Base-by-base conservation (phyloP, 2,329 filamentous ascomycete species). In the Clonostachys byssicola region DNA sequence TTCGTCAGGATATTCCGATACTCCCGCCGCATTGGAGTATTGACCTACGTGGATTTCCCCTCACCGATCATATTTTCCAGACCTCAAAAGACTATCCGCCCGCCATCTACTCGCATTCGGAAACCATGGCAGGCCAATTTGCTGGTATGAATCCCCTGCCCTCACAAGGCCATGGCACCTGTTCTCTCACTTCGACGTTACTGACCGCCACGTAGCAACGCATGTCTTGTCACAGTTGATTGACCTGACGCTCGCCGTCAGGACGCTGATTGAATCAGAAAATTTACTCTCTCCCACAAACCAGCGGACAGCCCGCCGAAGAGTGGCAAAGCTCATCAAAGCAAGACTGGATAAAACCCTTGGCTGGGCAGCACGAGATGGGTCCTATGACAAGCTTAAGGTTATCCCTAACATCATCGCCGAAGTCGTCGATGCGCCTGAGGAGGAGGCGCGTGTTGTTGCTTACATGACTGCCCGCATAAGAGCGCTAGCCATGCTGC, bases 281-380 rank as follows among this genome's bases (percentile, higher is more conserved):
- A 54, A 62, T 13, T 56, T 58, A 12, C 50, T 54, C 10, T 68
- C 63, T 42, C 9, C 18, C 12, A 14, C 12, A 7, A 44, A 36
- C 10, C 40, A 49, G 30, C n/a, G 40, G 36, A 10, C 20, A 33
- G 16, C 17, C 30, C 42, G 40, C 18, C 5, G 45, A 42, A 35
- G 42, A 16, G 60, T 62, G 5, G 54, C 66, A 0, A 42, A 36
- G 0, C 53, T 64, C 23, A 64, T 73, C 44, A 64, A 64, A 42
- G 63, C 56, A 42, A 58, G 61, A 13, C 47, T 73, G 2, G 59
- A 62, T 23, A 56, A 54, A 36, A 71, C 66, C 44, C 44, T 68
- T n/a, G 57, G 51, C 17, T 73, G 70, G 70, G 67, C 70, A 1
- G 64, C 66, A n/a, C 58, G 63, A 13, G 70, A 73, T 35, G 70